phyloP scores from a whole-genome alignment of 2,329 filamentous ascomycete species.

The Venturia asperata region DNA sequence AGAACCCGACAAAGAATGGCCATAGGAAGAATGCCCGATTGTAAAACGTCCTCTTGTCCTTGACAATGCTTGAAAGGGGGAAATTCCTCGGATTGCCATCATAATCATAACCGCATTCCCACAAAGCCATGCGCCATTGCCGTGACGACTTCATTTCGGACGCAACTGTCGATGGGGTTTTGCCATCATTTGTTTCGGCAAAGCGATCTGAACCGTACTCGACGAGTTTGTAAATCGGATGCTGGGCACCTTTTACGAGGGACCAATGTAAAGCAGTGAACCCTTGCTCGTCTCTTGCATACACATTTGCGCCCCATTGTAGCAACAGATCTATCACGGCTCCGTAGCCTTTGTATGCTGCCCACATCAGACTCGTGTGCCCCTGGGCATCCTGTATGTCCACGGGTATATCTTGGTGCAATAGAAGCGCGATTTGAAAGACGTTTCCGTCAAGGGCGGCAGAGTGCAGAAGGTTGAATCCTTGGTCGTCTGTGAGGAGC shows the following conservation, averaged over 20 bases:
- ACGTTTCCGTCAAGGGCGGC: constrained; percentile 97
- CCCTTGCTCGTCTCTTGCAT: constrained; percentile 81
- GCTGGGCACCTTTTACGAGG: constrained; percentile 82
- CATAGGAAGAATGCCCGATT: constrained; percentile 83
- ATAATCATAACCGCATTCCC: constrained; percentile 75
- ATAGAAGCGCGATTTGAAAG: constrained; percentile 75
- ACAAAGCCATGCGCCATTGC: constrained; percentile 75
- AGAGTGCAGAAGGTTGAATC: constrained; percentile 95
- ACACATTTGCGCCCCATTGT: constrained; percentile 90
- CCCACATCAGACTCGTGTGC: constrained; percentile 97
- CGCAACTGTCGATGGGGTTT: constrained; percentile 80
- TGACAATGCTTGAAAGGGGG: constrained; percentile 65
- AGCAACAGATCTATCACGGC: constrained; percentile 87
- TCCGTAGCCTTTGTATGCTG: constrained; percentile 93
- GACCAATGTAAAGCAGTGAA: constrained; percentile 97
- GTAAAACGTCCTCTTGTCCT: constrained; percentile 71
- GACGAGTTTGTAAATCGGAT: constrained; percentile 85
- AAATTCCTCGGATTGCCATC: constrained; percentile 69
- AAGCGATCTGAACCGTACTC: constrained; percentile 95
- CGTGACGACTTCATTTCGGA: constrained; percentile 79
- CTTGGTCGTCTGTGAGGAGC: constrained; percentile 84
- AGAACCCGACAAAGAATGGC: constrained; percentile 71
- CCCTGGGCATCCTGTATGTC: constrained; percentile 84
- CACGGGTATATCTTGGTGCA: constrained; percentile 93
- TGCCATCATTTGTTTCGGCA: constrained; percentile 79